phyloP scores from a whole-genome alignment of 768 basidiomycete species.

The Lactarius evosmus region DNA sequence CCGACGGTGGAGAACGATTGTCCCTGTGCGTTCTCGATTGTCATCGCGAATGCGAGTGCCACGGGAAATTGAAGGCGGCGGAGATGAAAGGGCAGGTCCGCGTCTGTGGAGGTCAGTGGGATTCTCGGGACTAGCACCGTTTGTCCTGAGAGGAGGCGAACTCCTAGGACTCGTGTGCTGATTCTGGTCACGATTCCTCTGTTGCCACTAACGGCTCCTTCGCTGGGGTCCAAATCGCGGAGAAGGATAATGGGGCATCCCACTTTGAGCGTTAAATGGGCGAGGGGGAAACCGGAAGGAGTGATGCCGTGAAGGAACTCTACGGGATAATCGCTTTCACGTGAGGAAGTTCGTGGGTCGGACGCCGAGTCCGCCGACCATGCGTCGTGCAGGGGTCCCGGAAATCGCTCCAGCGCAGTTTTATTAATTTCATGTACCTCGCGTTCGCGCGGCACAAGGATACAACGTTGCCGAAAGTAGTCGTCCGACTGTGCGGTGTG shows the following conservation, averaged over 20 bases:
- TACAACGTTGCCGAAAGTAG: background rate
- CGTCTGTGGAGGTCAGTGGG: background rate
- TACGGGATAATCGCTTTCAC: background rate
- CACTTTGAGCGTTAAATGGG: background rate
- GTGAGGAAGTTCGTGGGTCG: background rate
- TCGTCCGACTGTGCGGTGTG: background rate
- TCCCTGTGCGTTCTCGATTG: background rate
- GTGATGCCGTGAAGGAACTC: background rate
- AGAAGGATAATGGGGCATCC: background rate
- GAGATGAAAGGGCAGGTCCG: background rate
- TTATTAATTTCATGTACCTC: background rate
- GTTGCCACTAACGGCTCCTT: background rate
- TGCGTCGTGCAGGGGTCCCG: background rate
- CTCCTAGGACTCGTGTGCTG: background rate
- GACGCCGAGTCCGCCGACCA: background rate
- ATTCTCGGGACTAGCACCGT: background rate
- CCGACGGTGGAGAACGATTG: background rate
- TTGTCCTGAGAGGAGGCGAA: background rate
- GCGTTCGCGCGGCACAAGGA: background rate
- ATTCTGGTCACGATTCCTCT: background rate
- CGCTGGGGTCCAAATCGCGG: background rate
- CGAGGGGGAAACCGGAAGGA: background rate
- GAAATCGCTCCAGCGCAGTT: background rate
- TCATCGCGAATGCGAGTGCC: constrained; percentile 1
- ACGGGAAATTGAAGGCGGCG: background rate